Evolutionary conservation across 163 green algal species (phyloP).

Genomic region (Volvox carteri): DNA sequence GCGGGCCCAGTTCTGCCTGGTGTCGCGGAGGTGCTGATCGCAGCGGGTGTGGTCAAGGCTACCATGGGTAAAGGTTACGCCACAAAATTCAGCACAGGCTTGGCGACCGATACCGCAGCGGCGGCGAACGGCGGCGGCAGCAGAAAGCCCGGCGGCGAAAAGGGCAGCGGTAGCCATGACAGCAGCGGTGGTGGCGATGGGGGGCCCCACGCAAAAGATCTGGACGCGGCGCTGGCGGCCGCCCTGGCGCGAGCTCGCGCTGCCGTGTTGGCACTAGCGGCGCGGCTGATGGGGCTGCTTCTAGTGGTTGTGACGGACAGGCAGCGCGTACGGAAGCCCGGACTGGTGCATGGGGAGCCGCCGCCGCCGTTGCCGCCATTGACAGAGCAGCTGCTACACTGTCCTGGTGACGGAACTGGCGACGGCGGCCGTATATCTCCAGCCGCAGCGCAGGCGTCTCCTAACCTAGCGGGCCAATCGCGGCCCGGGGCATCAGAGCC

Average conservation of each 20-base stretch:
- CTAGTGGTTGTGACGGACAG: background rate
- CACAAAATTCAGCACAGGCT: too few relatives aligned
- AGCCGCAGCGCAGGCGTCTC: background rate
- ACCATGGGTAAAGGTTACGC: too few relatives aligned
- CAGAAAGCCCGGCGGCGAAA: background rate
- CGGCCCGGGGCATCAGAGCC: too few relatives aligned
- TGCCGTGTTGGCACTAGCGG: background rate
- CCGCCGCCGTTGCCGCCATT: background rate
- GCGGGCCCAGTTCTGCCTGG: background rate
- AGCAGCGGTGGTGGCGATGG: background rate
- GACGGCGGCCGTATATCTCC: background rate
- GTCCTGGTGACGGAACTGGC: background rate
- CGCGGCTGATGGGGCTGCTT: constrained; percentile 31
- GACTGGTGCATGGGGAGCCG: background rate
- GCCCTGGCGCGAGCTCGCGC: background rate
- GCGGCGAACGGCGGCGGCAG: background rate
- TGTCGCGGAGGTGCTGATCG: background rate
- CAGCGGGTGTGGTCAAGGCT: background rate
- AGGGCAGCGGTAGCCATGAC: background rate
- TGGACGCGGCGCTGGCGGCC: background rate
- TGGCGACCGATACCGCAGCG: background rate
- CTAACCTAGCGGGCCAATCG: background rate
- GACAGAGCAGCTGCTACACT: background rate
- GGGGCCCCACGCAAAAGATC: too few relatives aligned
- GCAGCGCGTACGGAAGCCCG: background rate